A percentile compares a stretch with the other conserved stretches of the same genome.
Evolutionary conservation across 768 basidiomycete genomes (phyloP).

Genomic region (Lyophyllum decastes): DNA sequence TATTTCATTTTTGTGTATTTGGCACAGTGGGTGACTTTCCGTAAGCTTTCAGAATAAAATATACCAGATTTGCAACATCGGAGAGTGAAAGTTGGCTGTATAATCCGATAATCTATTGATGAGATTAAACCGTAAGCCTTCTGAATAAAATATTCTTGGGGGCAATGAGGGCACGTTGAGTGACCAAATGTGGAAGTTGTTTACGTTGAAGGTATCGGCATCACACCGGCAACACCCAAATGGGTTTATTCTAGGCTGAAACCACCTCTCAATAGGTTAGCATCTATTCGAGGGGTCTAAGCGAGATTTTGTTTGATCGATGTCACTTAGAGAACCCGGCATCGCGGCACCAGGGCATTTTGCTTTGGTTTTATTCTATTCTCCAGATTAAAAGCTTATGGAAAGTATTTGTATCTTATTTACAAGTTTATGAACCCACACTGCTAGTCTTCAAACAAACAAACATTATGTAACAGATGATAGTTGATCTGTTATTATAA

Average conservation of each 20-base stretch:
- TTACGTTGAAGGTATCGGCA: background rate
- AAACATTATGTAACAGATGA: too few species aligned
- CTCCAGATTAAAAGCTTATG: background rate
- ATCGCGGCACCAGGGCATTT: background rate
- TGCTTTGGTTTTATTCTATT: background rate
- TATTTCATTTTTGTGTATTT: too few species aligned
- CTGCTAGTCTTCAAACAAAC: too few species aligned
- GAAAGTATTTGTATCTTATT: too few species aligned
- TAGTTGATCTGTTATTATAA: too few species aligned
- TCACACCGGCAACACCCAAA: background rate
- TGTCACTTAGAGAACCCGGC: background rate
- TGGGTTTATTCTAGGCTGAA: background rate
- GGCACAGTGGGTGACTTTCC: constrained; percentile 13
- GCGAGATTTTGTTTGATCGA: too few species aligned
- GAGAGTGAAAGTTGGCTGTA: constrained; percentile 1
- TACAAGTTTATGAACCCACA: too few species aligned
- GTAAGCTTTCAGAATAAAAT: constrained; percentile 7
- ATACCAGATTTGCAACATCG: background rate
- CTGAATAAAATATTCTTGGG: constrained; percentile 1
- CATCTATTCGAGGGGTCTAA: background rate
- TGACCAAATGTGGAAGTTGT: background rate
- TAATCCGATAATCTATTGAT: constrained; percentile 12
- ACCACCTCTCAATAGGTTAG: background rate
- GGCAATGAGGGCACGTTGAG: background rate
- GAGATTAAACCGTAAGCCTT: too few species aligned